phyloP scores from a whole-genome alignment of 768 basidiomycete species.

The Terana coerulea region DNA sequence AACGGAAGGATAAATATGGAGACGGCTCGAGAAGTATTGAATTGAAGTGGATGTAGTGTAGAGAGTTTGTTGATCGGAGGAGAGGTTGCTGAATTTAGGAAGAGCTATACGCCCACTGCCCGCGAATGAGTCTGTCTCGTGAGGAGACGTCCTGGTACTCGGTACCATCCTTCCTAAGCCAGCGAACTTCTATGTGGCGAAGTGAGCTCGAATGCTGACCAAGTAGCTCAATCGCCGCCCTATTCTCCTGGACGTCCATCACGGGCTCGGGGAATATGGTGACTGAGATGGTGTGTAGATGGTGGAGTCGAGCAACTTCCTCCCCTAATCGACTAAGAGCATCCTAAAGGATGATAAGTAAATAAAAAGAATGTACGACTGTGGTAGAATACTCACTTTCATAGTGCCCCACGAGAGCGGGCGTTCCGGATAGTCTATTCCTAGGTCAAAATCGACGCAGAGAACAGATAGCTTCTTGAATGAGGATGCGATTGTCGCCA shows the following conservation, averaged over 20 bases:
- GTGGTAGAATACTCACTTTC: conserved; percentile 1
- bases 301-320: conserved; percentile 6
- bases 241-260: neutral
- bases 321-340: conserved; percentile 15
- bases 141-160: neutral
- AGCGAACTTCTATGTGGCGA: conserved; percentile 2
- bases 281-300: conserved; percentile 16
- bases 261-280: conserved; percentile 20
- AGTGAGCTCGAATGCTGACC: conserved; percentile 1
- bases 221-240: neutral
- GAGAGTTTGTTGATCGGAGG: too few species aligned
- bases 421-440: neutral
- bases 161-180: neutral
- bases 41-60: too few species aligned
- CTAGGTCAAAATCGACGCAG: conserved; percentile 1
- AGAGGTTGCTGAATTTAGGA: too few species aligned
- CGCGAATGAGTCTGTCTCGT: neutral
- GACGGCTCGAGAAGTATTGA: too few species aligned
- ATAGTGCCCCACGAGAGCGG: neutral
- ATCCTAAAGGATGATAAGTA: conserved; percentile 17
- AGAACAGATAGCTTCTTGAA: neutral
- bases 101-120: conserved; percentile 7
- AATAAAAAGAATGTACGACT: too few species aligned
- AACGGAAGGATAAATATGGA: too few species aligned
- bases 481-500: neutral